Evolutionary conservation across 2,329 filamentous ascomycete species (phyloP), one percentile per base, ranked within the genome.

Genomic region (Colletotrichum graminicola): DNA sequence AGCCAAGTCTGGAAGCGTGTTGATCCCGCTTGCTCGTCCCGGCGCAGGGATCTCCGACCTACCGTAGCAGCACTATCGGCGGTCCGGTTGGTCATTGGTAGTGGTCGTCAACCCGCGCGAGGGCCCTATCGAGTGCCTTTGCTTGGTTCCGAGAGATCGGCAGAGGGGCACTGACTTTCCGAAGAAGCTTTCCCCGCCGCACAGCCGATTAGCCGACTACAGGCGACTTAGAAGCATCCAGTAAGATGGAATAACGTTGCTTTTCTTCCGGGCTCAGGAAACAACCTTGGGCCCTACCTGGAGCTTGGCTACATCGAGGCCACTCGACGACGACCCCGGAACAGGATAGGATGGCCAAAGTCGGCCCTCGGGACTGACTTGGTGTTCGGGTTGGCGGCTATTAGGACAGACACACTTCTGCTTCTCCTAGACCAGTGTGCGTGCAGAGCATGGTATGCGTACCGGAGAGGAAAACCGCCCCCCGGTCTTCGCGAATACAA

Each of bases 111-210:
- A 32, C 32, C 43, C 18, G 43, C 34, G 55, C 32, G 26, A 43
- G 32, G 34, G 32, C 11, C 34, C 51, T 18, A 29, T 59, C 26
- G 12, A 60, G 57, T 3, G 10, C 18, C 18, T 21, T n/a, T 39
- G 45, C 32, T n/a, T 56, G 12, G n/a, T 26, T 39, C 45, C 60
- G 45, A 62, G n/a, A 49, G 43, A 16, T 29, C 23, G 45, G 21
- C 45, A 47, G n/a, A 47, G 45, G 16, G 8, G 18, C n/a, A 12
- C 23, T 4, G 21, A 11, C 34, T 67, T 63, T 62, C 18, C 2
- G 26, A 45, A 41, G 64, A 71, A 71, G 62, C 64, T n/a, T 45
- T 62, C n/a, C 45, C 51, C 57, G 57, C 57, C 68, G 68, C 64
- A 71, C 51, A 67, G 32, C 52, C 41, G 11, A 16, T 16, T 47